phyloP scores from a whole-genome alignment of 257 asterid species.

The Gentiana dahurica region DNA sequence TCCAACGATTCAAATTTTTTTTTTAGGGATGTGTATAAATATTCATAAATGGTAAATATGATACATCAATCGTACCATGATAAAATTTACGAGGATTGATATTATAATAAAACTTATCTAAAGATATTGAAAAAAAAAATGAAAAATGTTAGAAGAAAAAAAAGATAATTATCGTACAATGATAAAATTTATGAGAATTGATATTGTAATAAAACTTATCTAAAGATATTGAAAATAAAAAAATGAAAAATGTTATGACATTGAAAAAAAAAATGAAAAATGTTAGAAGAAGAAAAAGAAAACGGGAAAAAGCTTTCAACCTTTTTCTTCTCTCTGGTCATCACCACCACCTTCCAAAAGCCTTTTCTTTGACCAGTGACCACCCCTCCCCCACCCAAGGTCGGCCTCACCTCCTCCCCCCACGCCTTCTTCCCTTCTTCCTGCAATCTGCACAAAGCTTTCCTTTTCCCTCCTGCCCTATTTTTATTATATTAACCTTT shows the following conservation, averaged over 20 bases:
- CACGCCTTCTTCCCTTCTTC: slow-evolving; percentile 67
- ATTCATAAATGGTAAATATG: too few relatives aligned
- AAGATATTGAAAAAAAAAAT: background rate
- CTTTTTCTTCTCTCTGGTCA: slow-evolving; percentile 5
- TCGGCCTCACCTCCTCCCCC: slow-evolving; percentile 17
- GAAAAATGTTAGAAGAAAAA: background rate
- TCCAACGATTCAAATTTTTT: too few relatives aligned
- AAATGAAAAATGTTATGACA: background rate
- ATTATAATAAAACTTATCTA: background rate
- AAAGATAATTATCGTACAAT: background rate
- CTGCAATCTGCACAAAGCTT: slow-evolving; percentile 41
- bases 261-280: too few relatives aligned
- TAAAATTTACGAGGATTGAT: too few relatives aligned
- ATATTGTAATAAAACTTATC: too few relatives aligned
- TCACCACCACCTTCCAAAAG: slow-evolving; percentile 5
- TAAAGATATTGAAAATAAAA: too few relatives aligned
- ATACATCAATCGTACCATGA: too few relatives aligned
- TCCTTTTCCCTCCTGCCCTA: slow-evolving; percentile 20
- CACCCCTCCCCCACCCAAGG: background rate
- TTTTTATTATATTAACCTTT: slow-evolving; percentile 11
- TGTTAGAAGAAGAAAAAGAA: too few relatives aligned
- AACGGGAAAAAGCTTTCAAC: background rate
- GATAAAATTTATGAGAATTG: too few relatives aligned
- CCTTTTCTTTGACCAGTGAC: slow-evolving; percentile 20
- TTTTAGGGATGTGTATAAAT: too few relatives aligned